A percentile compares a stretch with the other conserved stretches of the same genome.
phyloP scores from a whole-genome alignment of 305 asterid species.

The Ilex paraguariensis region DNA sequence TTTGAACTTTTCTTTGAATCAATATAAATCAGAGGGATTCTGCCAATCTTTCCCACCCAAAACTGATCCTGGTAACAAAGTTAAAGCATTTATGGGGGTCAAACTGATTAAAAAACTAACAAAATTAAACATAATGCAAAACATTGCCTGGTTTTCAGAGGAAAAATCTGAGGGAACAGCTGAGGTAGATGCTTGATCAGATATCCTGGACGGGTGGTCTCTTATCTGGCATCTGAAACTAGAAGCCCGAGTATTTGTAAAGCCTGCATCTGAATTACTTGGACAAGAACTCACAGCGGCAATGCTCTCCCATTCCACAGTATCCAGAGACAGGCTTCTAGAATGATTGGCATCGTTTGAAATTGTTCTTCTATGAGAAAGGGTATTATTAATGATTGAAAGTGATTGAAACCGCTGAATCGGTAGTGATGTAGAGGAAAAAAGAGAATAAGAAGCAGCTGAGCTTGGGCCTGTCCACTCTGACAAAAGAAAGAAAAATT shows the following conservation, averaged over 20 bases:
- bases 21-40: too few species aligned
- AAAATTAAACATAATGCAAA: conserved; percentile 10
- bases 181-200: conserved; percentile 38
- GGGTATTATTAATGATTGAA: conserved; percentile 46
- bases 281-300: conserved; percentile 14
- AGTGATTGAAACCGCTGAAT: conserved; percentile 66
- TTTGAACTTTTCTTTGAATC: too few species aligned
- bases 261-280: conserved; percentile 19
- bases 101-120: neutral
- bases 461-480: conserved; percentile 59
- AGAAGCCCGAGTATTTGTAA: conserved; percentile 21
- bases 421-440: conserved; percentile 56
- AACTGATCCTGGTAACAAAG: neutral
- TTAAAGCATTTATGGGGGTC: neutral
- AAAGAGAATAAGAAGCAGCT: conserved; percentile 27
- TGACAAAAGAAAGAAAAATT: conserved; percentile 23
- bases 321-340: conserved; percentile 15
- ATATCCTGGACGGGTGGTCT: conserved; percentile 17
- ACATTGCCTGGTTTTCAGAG: conserved; percentile 43
- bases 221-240: conserved; percentile 36
- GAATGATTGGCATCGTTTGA: conserved; percentile 25
- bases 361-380: conserved; percentile 43
- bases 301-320: conserved; percentile 15
- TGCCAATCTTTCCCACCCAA: neutral
- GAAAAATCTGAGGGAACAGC: conserved; percentile 23